Evolutionary conservation across 352 stramenopile species (phyloP).

Genomic region (Globisporangium paroecandrum): DNA sequence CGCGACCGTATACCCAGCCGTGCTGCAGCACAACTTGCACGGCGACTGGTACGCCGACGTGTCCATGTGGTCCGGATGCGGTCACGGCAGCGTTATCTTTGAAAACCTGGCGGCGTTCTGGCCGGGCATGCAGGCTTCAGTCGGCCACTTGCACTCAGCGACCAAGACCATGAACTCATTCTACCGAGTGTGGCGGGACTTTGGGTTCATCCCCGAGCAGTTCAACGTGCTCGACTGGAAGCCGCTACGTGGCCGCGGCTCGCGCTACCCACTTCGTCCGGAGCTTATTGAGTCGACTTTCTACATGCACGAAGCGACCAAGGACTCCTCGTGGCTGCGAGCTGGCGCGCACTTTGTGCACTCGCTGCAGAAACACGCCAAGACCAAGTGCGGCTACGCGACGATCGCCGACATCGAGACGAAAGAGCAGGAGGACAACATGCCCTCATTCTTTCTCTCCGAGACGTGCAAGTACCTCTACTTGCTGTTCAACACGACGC

Average conservation of each 20-base stretch:
- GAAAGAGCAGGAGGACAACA: slow-evolving; percentile 92
- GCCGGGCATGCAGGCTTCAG: slow-evolving; percentile 94
- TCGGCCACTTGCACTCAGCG: slow-evolving; percentile 86
- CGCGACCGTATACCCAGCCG: slow-evolving; percentile 56
- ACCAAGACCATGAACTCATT: slow-evolving; percentile 92
- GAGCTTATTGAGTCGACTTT: slow-evolving; percentile 98
- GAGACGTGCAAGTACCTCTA: slow-evolving; percentile 99
- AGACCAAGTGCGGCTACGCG: slow-evolving; percentile 92
- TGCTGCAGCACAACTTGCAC: slow-evolving; percentile 69
- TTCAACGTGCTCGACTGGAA: slow-evolving; percentile 90
- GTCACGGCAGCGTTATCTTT: slow-evolving; percentile 48
- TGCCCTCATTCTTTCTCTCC: slow-evolving; percentile 98
- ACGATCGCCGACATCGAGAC: slow-evolving; percentile 85
- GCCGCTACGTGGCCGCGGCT: slow-evolving; percentile 46
- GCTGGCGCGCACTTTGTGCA: slow-evolving; percentile 78
- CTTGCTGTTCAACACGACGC: slow-evolving; percentile 92
- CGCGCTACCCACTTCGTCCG: slow-evolving; percentile 93
- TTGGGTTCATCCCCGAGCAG: slow-evolving; percentile 95
- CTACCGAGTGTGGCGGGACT: slow-evolving; percentile 93
- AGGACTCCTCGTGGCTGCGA: slow-evolving; percentile 77
- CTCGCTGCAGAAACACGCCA: slow-evolving; percentile 89
- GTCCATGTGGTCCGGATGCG: slow-evolving; percentile 78
- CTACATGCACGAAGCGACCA: slow-evolving; percentile 92
- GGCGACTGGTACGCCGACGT: slow-evolving; percentile 86
- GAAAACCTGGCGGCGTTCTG: slow-evolving; percentile 95